Evolutionary conservation across 176 grass and related monocot species (phyloP), one percentile per base, ranked within the genome.

Genomic region (Eragrostis curvula): DNA sequence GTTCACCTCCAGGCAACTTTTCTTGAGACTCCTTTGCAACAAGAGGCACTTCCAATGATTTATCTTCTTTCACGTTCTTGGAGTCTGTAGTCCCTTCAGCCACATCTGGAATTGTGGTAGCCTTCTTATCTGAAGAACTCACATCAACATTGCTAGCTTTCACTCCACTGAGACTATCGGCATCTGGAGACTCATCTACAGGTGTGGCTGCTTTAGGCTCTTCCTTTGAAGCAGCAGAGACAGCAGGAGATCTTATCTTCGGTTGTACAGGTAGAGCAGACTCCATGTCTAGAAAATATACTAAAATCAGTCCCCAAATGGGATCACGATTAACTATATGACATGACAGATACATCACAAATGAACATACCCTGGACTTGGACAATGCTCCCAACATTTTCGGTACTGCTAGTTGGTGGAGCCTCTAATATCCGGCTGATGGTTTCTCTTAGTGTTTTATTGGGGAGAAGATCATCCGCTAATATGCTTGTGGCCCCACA

Each of bases 401-500:
- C 97, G 21, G 87, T 93, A 70, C 97, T 96, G 85, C 91, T 99
- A 77, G 93, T 94, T 88, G 87, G 78, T 85, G 91, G 78, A 70
- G 82, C 85, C 85, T 99, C 97, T 80, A 99, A 82, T 82, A 96
- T 94, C 50, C 94, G 87, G 79, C 80, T 96, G 46, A 99, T 99
- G 68, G 93, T 96, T 83, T 95, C 91, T 68, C 97, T 99, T 40
- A 99, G 68, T 73, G 97, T 94, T 86, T 86, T 99, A 85, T 99
- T 99, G 8, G 97, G 97, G 49, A 99, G 76, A 77, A 99, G 93
- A 68, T 99, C 93, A 78, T 99, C 97, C 15, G 97, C 97, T 61
- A 99, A 79, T 87, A 99, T 93, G 82, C 85, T 89, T 77, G 89
- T 93, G 65, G 97, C 93, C 61, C 89, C 97, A 87, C 97, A 99